These are phyloP conservation scores for Stemphylium lycopersici DNA, from an alignment of 2,329 filamentous ascomycete genomes.

Conservation along the genomic window DNA sequence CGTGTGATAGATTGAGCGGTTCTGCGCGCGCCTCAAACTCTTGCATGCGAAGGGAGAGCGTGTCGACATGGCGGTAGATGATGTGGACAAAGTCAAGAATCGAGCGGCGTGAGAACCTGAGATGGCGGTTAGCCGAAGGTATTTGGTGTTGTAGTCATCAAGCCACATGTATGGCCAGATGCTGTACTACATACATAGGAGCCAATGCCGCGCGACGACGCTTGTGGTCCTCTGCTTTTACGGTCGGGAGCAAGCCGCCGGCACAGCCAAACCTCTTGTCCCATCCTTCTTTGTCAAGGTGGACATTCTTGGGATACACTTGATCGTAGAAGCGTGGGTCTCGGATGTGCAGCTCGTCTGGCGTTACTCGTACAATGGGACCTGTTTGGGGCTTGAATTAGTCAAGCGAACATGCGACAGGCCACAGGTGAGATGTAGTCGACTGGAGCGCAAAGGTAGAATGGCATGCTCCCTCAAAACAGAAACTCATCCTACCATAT, in stretches of 20 bases:
- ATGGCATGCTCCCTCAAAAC: too few relatives aligned
- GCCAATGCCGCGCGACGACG: slow-evolving; percentile 39
- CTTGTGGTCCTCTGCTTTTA: slow-evolving; percentile 38
- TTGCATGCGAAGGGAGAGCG: slow-evolving; percentile 35
- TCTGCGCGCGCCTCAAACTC: slow-evolving; percentile 40
- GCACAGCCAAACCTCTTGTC: slow-evolving; percentile 41
- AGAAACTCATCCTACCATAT: slow-evolving; percentile 31
- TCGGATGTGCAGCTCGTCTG: slow-evolving; percentile 52
- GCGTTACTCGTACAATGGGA: slow-evolving; percentile 52
- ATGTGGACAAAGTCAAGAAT: slow-evolving; percentile 46
- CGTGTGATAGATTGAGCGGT: slow-evolving; percentile 37
- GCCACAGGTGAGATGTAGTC: not conserved
- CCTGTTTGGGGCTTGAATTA: slow-evolving; percentile 30
- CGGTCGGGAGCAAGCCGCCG: slow-evolving; percentile 36
- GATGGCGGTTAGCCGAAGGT: slow-evolving; percentile 1
- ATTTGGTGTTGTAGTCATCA: not conserved
- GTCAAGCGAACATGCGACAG: slow-evolving; percentile 1
- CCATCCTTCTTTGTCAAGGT: slow-evolving; percentile 46
- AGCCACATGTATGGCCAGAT: not conserved
- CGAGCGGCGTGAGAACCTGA: slow-evolving; percentile 45
- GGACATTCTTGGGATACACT: slow-evolving; percentile 40
- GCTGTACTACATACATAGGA: slow-evolving; percentile 34
- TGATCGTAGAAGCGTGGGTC: slow-evolving; percentile 50
- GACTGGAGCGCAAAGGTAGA: too few relatives aligned
- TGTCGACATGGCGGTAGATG: slow-evolving; percentile 44